Evolutionary conservation across 2,329 filamentous ascomycete genomes (phyloP), one percentile per base, ranked within the genome.

Genomic region (Neofusicoccum umdonicola): DNA sequence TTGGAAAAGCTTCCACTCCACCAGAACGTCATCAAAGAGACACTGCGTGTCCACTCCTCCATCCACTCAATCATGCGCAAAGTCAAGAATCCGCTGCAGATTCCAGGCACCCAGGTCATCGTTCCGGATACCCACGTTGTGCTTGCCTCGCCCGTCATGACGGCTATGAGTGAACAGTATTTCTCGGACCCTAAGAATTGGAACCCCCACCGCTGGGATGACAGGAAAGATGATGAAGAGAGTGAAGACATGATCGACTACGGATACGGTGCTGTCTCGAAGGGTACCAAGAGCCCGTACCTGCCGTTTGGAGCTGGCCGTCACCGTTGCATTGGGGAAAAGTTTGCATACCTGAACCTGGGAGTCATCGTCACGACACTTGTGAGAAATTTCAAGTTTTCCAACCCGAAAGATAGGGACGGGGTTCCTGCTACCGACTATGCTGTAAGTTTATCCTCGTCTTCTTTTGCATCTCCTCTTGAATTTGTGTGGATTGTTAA

Each of bases 21-120:
- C 81, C 84, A 88, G 71, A 88, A 90, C 70, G 88, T 95, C 69
- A 84, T 96, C 79, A 93, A 92, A 80, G 92, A 96, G 80, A 95
- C 92, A 2, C 86, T 96, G 27, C 89, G 92, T 67, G 83, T 96
- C 15, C 90, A 96, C 76, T 89, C 91, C 0, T 91, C 92, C 1
- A 96, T 96, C 71, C 91, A 96, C 83, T 93, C 90, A 37, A 94
- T 96, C 72, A 86, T 96, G 82, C 90, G 92, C 68, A 89, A 90
- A 69, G 92, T 96, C 75, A 95, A 92, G 80, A 85, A 86, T 66
- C 91, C 92, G 65, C 91, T 96, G 87, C 85, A 86, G 9, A 85
- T 96, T 17, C 86, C 91, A 42, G 90, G 89, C 68, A 94, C 90
- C 31, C 88, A 88, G 69, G 94, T 87, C 72, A 86, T 91, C 63